Conservation (phyloP, 208 protist species). For the Trypanosoma grayi region DNA sequence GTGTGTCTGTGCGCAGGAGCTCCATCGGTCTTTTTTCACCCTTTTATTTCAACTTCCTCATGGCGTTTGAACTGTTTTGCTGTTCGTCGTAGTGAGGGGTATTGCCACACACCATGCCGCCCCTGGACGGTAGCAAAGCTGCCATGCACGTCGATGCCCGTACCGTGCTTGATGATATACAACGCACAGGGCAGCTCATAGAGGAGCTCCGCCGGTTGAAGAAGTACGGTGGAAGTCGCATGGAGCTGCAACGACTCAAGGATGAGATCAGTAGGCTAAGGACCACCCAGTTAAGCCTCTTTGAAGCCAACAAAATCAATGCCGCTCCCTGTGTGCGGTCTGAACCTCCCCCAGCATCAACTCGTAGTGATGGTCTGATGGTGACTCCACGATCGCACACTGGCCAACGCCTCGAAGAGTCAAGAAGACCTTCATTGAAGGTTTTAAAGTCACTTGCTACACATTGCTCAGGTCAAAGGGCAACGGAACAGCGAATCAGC, state of each 20-base stretch:
- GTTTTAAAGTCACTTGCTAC: background rate
- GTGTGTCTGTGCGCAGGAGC: too few relatives aligned
- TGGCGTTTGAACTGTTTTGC: constrained; percentile 8
- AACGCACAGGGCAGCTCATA: constrained; percentile 36
- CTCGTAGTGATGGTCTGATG: constrained; percentile 2
- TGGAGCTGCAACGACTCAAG: constrained; percentile 26
- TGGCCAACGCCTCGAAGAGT: background rate
- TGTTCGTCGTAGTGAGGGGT: too few relatives aligned
- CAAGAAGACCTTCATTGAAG: background rate
- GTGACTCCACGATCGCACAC: constrained; percentile 5
- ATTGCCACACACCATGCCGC: background rate
- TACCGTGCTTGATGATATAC: constrained; percentile 40
- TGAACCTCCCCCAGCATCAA: background rate
- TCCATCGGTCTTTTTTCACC: too few relatives aligned
- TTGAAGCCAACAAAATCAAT: background rate
- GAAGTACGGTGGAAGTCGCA: constrained; percentile 32
- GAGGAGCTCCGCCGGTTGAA: constrained; percentile 37
- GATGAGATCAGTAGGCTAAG: constrained; percentile 27
- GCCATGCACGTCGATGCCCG: constrained; percentile 11
- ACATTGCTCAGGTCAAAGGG: background rate
- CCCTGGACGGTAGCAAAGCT: background rate
- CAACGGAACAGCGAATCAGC: background rate
- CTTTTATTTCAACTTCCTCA: too few relatives aligned
- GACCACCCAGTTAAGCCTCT: constrained; percentile 14
- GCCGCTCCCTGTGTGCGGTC: background rate